Evolutionary conservation across 2,329 filamentous ascomycete species (phyloP).

Genomic region (Allantophomopsis lycopodina): DNA sequence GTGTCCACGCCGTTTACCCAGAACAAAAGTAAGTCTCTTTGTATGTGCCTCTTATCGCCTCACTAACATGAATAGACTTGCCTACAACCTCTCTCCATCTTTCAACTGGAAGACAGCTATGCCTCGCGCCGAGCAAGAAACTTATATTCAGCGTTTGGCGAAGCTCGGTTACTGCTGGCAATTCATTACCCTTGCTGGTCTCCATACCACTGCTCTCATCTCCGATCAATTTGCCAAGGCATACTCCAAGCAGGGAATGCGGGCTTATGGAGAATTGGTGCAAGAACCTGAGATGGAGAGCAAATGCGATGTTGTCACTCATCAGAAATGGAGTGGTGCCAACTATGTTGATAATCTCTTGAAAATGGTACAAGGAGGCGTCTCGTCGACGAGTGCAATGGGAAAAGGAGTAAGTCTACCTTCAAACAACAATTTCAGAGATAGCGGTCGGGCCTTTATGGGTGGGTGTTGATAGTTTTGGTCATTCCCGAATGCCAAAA

Average conservation of each 20-base stretch:
- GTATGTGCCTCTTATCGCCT: not conserved
- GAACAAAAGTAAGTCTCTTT: conserved; percentile 69
- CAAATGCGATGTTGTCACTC: conserved; percentile 87
- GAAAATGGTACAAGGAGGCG: conserved; percentile 93
- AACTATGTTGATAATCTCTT: conserved; percentile 89
- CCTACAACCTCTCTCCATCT: conserved; percentile 95
- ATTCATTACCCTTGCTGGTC: conserved; percentile 96
- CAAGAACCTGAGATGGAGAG: conserved; percentile 94
- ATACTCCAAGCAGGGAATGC: conserved; percentile 75
- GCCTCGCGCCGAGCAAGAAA: conserved; percentile 84
- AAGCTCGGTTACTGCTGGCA: conserved; percentile 96
- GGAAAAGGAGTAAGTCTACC: conserved; percentile 67
- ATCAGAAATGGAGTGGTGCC: conserved; percentile 97
- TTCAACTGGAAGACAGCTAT: conserved; percentile 99
- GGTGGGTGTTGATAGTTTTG: too few species aligned
- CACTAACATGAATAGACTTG: conserved; percentile 42
- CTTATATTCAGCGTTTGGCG: conserved; percentile 85
- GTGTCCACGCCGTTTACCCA: conserved; percentile 88
- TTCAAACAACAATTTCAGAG: too few species aligned
- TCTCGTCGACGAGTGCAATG: conserved; percentile 90
- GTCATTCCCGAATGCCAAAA: too few species aligned
- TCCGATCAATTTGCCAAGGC: conserved; percentile 77
- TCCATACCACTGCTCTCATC: conserved; percentile 92
- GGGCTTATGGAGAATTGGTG: conserved; percentile 90
- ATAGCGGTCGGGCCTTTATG: too few species aligned